phyloP scores from a whole-genome alignment of 768 basidiomycete species.

The Cantharellus anzutake region DNA sequence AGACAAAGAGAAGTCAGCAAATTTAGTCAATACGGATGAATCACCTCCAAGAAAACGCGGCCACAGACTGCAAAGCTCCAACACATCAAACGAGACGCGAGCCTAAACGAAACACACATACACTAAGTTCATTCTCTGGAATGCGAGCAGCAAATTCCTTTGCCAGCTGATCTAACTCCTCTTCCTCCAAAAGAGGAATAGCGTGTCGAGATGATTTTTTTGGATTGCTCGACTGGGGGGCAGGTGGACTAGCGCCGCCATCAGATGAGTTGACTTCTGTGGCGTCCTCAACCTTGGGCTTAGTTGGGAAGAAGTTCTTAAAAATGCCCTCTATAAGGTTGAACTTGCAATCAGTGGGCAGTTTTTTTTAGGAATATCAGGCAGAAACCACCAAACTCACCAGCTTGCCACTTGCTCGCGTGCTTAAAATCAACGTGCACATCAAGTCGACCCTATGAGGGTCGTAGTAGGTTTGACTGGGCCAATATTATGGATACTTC shows the following conservation, averaged over 20 bases:
- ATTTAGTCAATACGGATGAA: not conserved
- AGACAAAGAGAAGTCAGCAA: not conserved
- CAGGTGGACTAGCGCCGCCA: too few species aligned
- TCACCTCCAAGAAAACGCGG: not conserved
- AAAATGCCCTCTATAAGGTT: constrained; percentile 38
- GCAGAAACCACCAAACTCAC: not conserved
- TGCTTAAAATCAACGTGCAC: constrained; percentile 83
- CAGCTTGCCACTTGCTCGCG: constrained; percentile 83
- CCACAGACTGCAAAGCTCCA: not conserved
- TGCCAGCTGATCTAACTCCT: constrained; percentile 57
- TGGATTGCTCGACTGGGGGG: not conserved
- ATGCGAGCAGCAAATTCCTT: constrained; percentile 68
- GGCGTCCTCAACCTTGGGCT: constrained; percentile 4
- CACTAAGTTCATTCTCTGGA: constrained; percentile 75
- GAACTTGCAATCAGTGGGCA: not conserved
- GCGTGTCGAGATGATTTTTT: constrained; percentile 8
- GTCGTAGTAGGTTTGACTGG: not conserved
- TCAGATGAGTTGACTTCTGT: too few species aligned
- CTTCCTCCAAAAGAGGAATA: constrained; percentile 52
- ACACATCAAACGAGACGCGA: not conserved
- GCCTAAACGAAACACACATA: constrained; percentile 19
- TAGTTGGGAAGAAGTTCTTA: constrained; percentile 83
- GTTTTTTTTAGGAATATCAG: not conserved
- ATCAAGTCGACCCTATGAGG: constrained; percentile 53
- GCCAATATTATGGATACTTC: not conserved